phyloP scores from a whole-genome alignment of 148 eudicot species.

The Arbutus unedo region DNA sequence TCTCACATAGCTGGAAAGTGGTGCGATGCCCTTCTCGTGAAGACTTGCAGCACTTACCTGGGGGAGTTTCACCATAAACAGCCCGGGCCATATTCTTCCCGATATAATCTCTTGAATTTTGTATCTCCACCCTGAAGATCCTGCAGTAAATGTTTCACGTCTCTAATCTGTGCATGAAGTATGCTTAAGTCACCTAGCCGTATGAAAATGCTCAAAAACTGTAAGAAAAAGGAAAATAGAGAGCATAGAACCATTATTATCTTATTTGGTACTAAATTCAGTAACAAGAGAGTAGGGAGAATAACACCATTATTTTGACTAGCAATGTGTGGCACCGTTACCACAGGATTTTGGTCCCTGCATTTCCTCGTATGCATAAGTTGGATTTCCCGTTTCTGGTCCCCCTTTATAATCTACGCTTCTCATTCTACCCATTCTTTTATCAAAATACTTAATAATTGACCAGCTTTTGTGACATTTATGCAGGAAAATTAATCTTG shows the following conservation, averaged over 20 bases:
- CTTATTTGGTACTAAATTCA: neutral
- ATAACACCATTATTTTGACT: neutral
- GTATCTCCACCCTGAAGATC: neutral
- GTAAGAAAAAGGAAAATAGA: neutral
- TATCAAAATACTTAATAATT: neutral
- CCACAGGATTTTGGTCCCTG: neutral
- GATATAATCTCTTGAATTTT: neutral
- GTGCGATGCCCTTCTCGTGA: neutral
- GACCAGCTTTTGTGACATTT: slow-evolving; percentile 9
- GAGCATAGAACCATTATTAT: neutral
- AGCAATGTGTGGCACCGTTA: neutral
- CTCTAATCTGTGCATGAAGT: neutral
- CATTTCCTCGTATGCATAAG: neutral
- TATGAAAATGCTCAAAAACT: neutral
- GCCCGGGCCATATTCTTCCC: neutral
- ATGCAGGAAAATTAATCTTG: slow-evolving; percentile 48
- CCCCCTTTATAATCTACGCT: neutral
- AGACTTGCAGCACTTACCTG: neutral
- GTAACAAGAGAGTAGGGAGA: neutral
- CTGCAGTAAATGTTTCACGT: neutral
- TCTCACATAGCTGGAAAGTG: neutral
- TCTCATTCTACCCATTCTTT: neutral
- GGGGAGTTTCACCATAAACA: neutral
- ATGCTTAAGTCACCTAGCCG: neutral
- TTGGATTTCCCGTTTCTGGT: neutral